A percentile compares a stretch with the other conserved stretches of the same genome.
phyloP scores from a whole-genome alignment of 2,329 filamentous ascomycete species.

The Diaporthe capsici region DNA sequence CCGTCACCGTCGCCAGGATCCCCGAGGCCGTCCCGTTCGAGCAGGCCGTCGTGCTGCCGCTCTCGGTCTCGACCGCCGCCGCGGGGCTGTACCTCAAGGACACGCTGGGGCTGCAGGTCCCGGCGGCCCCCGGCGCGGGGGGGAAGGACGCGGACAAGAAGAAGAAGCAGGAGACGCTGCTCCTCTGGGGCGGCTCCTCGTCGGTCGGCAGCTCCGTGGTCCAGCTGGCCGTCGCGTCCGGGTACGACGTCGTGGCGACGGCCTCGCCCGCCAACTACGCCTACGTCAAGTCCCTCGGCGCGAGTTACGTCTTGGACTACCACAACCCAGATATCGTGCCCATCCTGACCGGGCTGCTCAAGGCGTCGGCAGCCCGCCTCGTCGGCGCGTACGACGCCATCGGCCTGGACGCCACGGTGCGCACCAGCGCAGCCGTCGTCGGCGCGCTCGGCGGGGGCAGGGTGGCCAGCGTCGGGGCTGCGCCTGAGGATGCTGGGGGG shows the following conservation, averaged over 20 bases:
- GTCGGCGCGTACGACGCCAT: slow-evolving; percentile 40
- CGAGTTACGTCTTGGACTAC: slow-evolving; percentile 40
- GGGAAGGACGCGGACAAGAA: no score
- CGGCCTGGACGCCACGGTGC: slow-evolving; percentile 28
- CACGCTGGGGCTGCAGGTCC: slow-evolving; percentile 44
- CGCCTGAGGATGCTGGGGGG: slow-evolving; percentile 14
- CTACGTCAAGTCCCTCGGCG: slow-evolving; percentile 38
- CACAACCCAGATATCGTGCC: slow-evolving; percentile 45
- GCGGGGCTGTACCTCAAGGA: slow-evolving; percentile 46
- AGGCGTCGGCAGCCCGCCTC: slow-evolving; percentile 14
- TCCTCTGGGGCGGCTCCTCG: slow-evolving; percentile 64
- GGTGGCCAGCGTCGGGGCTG: slow-evolving; percentile 27
- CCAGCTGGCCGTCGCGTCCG: slow-evolving; percentile 52
- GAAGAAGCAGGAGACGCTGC: slow-evolving; percentile 44
- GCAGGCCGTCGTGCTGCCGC: slow-evolving; percentile 46
- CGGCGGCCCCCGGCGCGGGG: slow-evolving; percentile 33
- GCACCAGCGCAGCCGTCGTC: slow-evolving; percentile 29
- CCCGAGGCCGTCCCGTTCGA: slow-evolving; percentile 46
- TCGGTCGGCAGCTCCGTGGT: slow-evolving; percentile 59
- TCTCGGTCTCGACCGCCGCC: slow-evolving; percentile 48
- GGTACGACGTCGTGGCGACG: slow-evolving; percentile 39
- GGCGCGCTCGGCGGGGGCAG: slow-evolving; percentile 2
- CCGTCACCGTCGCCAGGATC: slow-evolving; percentile 43
- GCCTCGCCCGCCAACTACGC: slow-evolving; percentile 35
- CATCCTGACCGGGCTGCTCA: slow-evolving; percentile 25